Evolutionary conservation across 2,329 filamentous ascomycete species (phyloP).

Genomic region (Aureobasidium sp.): DNA sequence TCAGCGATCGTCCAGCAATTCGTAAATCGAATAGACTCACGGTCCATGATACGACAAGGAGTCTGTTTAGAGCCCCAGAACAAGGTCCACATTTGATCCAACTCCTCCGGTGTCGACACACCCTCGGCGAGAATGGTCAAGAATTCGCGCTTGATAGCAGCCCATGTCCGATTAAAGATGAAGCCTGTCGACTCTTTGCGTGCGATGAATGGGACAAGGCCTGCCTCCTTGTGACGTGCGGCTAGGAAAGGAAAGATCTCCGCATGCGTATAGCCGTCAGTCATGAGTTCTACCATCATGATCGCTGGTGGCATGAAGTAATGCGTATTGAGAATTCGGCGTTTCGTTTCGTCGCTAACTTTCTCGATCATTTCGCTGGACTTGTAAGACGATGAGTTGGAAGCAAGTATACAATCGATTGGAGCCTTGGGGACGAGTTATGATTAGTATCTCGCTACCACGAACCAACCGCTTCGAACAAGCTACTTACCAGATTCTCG

Average conservation of each 20-base stretch:
- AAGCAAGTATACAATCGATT: conserved; percentile 43
- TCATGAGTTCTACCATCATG: conserved; percentile 48
- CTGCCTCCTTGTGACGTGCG: conserved; percentile 35
- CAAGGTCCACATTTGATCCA: conserved; percentile 43
- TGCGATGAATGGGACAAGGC: conserved; percentile 37
- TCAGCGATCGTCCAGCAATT: background rate
- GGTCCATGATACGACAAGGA: conserved; percentile 42
- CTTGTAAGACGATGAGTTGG: conserved; percentile 49
- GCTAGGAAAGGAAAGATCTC: conserved; percentile 42
- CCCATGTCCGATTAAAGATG: conserved; percentile 52
- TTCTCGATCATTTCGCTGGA: conserved; percentile 43
- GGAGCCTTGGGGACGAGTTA: conserved; percentile 27
- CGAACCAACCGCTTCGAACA: background rate
- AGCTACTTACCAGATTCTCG: conserved; percentile 32
- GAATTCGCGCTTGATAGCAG: conserved; percentile 48
- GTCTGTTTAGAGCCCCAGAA: conserved; percentile 25
- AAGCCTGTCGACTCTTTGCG: conserved; percentile 47
- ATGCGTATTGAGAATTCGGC: conserved; percentile 45
- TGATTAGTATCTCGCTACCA: background rate
- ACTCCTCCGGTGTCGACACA: conserved; percentile 42
- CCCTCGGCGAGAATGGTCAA: conserved; percentile 45
- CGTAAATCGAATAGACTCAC: background rate
- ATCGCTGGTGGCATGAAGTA: conserved; percentile 43
- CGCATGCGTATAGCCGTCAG: conserved; percentile 38
- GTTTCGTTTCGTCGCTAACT: conserved; percentile 33